Base-by-base conservation (phyloP, 345 rosid species). In the Heritiera fomes region DNA sequence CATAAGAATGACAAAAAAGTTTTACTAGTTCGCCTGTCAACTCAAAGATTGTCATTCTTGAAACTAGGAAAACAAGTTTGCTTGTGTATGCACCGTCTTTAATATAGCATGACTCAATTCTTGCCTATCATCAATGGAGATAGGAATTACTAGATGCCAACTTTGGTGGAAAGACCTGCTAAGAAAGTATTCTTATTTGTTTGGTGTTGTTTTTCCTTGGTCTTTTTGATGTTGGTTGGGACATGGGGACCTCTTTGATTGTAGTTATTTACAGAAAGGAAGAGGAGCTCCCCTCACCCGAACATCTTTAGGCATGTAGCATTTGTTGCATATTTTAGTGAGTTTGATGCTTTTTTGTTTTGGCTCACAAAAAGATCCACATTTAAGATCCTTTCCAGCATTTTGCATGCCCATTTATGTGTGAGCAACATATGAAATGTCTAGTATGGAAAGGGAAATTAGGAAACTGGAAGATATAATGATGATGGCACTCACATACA, bases 121-220 rank as follows among this genome's bases (percentile, higher is more conserved):
- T 32, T 5, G 1, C 38, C n/a, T 49, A 73, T 55, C 60, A 73
- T 55, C 34, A 55, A 18, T n/a, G 38, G 4, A 55, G 49, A 64
- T 55, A 49, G 45, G 76, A 73, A 18, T 38, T 73, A 73, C 76
- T 38, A 55, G 47, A 55, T 38, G 9, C 47, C 28, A 20, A 73
- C 55, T 55, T 43, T 73, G 63, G 62, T 73, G 62, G 64, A 55
- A 73, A 73, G 45, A 50, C 23, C 60, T 8, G 40, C 59, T 28
- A 50, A 55, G 46, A 55, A 70, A 52, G 62, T 34, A 18, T 55
- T 34, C n/a, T 32, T 55, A 53, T 34, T 72, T 53, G 17, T 53
- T 53, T 72, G 63, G 47, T 47, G 53, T 34, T 34, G 17, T 53
- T 30, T 61, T 30, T 3, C 41, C 7, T 62, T 72, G 67, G 8